Evolutionary conservation across 768 basidiomycete genomes (phyloP).

Genomic region (Boletus rubroflammeus): DNA sequence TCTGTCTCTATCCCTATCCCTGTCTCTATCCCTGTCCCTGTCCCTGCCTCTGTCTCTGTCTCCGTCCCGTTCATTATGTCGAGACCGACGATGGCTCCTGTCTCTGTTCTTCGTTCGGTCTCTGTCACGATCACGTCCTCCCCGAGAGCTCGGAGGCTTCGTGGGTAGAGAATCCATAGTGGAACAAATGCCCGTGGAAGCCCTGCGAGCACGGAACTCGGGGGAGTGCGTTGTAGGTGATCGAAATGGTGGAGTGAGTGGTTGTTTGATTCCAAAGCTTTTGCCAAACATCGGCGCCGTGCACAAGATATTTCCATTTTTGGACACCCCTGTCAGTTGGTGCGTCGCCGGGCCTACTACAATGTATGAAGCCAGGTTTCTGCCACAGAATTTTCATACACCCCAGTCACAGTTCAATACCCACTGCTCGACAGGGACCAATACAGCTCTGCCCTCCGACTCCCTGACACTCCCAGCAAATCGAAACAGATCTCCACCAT

Average conservation of each 20-base stretch:
- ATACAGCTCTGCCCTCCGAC: background rate
- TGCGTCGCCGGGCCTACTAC: no score
- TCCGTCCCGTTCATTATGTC: conserved; percentile 6
- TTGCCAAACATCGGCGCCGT: conserved; percentile 13
- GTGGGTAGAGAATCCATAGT: conserved; percentile 20
- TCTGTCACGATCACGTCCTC: conserved; percentile 15
- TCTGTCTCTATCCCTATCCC: conserved; percentile 1
- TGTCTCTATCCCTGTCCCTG: conserved; percentile 1
- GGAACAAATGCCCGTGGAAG: background rate
- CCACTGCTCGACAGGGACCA: conserved; percentile 2
- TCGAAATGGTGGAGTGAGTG: background rate
- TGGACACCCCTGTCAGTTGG: background rate
- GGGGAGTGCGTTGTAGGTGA: background rate
- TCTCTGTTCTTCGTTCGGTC: conserved; percentile 7
- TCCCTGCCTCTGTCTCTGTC: conserved; percentile 7
- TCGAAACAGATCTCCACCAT: conserved; percentile 9
- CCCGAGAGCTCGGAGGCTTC: conserved; percentile 19
- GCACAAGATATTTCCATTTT: background rate
- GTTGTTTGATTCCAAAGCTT: conserved; percentile 28
- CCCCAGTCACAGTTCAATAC: background rate
- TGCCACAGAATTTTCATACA: background rate
- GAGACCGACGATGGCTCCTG: conserved; percentile 6
- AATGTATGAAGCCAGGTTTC: no score
- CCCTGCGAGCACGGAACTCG: background rate
- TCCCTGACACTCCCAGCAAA: background rate